These are phyloP conservation scores for Suhomyces taliae DNA, from an alignment of 1,139 yeast species.

Conservation along the genomic window DNA sequence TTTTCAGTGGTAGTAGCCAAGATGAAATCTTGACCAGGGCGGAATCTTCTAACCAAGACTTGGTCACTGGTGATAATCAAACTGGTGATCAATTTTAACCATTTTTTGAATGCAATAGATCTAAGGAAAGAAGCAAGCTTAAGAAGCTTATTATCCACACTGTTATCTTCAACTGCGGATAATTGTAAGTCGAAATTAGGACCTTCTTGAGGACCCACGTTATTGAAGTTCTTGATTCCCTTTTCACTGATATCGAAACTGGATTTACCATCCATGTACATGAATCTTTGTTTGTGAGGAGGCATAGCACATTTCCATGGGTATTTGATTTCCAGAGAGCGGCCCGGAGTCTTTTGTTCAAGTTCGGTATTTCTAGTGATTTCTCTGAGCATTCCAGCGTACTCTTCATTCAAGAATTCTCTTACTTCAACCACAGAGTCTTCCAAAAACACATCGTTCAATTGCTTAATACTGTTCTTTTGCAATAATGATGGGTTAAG, in stretches of 20 bases:
- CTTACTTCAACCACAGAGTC: constrained; percentile 71
- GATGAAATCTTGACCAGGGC: constrained; percentile 94
- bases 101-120: constrained; percentile 64
- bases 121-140: constrained; percentile 61
- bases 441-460: constrained; percentile 56
- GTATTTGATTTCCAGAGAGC: constrained; percentile 51
- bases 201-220: constrained; percentile 48
- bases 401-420: constrained; percentile 60
- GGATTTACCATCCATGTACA: constrained; percentile 75
- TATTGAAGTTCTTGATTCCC: constrained; percentile 26
- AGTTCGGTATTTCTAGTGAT: constrained; percentile 54
- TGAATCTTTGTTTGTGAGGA: constrained; percentile 86
- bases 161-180: constrained; percentile 12
- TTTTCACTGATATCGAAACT: constrained; percentile 29
- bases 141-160: constrained; percentile 37
- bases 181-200: constrained; percentile 51
- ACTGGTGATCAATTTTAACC: constrained; percentile 67
- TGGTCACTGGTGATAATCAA: constrained; percentile 66
- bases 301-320: constrained; percentile 96
- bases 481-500: constrained; percentile 59
- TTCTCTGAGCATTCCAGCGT: constrained; percentile 47
- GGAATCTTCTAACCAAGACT: constrained; percentile 74
- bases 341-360: constrained; percentile 58
- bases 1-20: constrained; percentile 76
- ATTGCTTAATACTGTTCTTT: constrained; percentile 34